Evolutionary conservation across 176 grass and related monocot species (phyloP).

Genomic region (Melocanna baccifera): DNA sequence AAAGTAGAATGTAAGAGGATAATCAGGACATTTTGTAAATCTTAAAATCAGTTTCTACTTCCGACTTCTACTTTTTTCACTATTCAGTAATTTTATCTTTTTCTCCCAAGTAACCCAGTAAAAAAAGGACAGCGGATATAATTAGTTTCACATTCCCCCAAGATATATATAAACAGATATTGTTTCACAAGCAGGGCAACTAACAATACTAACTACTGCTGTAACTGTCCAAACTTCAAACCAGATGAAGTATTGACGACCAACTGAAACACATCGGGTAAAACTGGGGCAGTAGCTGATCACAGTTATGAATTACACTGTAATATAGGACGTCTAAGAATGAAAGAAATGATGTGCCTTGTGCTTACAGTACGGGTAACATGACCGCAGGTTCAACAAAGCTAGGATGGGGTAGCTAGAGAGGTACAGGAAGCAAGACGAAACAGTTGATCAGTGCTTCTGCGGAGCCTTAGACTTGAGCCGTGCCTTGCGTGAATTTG

Average conservation of each 20-base stretch:
- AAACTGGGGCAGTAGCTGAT: background rate
- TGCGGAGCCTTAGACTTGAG: slow-evolving; percentile 60
- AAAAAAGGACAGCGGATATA: background rate
- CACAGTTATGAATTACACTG: background rate
- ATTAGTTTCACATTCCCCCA: background rate
- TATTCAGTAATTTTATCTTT: too few relatives aligned
- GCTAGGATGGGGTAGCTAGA: slow-evolving; percentile 26
- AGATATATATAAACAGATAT: background rate
- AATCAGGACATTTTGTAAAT: background rate
- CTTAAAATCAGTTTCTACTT: too few relatives aligned
- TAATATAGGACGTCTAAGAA: slow-evolving; percentile 6
- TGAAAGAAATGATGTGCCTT: slow-evolving; percentile 17
- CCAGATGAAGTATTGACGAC: background rate
- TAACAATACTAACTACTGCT: background rate
- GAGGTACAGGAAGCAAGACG: slow-evolving; percentile 7
- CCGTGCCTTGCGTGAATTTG: slow-evolving; percentile 82
- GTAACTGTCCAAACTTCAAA: background rate
- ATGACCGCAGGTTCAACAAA: slow-evolving; percentile 25
- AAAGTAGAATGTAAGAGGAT: background rate
- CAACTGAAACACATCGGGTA: slow-evolving; percentile 16
- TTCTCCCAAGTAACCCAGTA: background rate
- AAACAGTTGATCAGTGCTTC: background rate
- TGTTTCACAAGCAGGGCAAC: background rate
- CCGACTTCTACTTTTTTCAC: too few relatives aligned
- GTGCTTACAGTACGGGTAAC: slow-evolving; percentile 18